Percentiles rank a stretch among this genome's conserved stretches.
phyloP scores from a whole-genome alignment of 2,329 filamentous ascomycete genomes.

The Setomelanomma holmii region DNA sequence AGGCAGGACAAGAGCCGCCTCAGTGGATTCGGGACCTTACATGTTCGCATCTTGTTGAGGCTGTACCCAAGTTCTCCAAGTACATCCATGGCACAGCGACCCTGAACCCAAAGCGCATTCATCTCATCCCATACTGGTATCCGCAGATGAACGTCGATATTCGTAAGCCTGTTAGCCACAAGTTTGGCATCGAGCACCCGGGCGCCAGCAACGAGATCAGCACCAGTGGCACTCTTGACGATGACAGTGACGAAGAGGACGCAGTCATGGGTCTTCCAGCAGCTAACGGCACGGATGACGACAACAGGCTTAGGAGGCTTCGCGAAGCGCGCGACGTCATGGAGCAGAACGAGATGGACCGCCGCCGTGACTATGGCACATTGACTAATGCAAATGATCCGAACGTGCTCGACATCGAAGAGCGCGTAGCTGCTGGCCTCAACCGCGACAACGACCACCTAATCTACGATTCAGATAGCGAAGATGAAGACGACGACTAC shows the following conservation, averaged over 20 bases:
- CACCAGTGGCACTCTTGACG: constrained; percentile 78
- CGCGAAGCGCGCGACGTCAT: constrained; percentile 59
- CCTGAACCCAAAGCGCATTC: constrained; percentile 84
- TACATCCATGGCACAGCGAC: constrained; percentile 95
- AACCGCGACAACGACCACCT: constrained; percentile 75
- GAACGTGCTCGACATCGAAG: constrained; percentile 75
- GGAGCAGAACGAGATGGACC: constrained; percentile 58
- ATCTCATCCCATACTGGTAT: constrained; percentile 95
- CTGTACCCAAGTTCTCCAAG: constrained; percentile 99
- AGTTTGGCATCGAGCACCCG: constrained; percentile 88
- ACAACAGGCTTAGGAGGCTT: constrained; percentile 56
- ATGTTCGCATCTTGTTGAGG: constrained; percentile 92
- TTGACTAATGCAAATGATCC: constrained; percentile 45
- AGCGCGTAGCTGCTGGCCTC: constrained; percentile 73
- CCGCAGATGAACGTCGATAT: constrained; percentile 99
- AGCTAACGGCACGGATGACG: constrained; percentile 45
- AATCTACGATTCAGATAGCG: constrained; percentile 89
- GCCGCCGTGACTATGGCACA: constrained; percentile 57
- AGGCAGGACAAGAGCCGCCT: constrained; percentile 91
- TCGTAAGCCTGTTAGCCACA: constrained; percentile 85
- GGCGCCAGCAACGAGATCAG: constrained; percentile 76
- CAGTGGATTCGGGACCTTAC: constrained; percentile 96
- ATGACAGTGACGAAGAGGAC: constrained; percentile 71
- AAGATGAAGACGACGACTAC: constrained; percentile 76
- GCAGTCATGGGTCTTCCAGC: constrained; percentile 40